Evolutionary conservation across 805 yeast genomes (phyloP).

Genomic region (Clavispora santaluciae): DNA sequence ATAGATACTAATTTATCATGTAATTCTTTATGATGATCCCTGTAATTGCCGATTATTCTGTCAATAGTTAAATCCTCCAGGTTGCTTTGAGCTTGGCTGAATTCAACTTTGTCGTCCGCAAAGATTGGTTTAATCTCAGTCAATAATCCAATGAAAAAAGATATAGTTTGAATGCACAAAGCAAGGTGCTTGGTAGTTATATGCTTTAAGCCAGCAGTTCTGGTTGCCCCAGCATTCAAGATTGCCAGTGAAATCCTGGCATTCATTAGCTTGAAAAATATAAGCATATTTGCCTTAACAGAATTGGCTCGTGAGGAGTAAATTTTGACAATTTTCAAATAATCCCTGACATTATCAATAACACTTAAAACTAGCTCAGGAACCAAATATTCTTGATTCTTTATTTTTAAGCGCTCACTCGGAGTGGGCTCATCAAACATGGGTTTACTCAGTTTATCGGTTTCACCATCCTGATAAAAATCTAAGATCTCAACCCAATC

Average conservation of each 20-base stretch:
- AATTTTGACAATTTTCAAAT: constrained; percentile 51
- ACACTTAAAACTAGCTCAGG: constrained; percentile 24
- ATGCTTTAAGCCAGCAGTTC: constrained; percentile 68
- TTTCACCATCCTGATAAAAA: constrained; percentile 13
- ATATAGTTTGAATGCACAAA: constrained; percentile 60
- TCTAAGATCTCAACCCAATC: constrained; percentile 25
- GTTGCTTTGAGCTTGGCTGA: constrained; percentile 1
- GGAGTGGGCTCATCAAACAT: not conserved
- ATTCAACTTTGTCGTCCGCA: constrained; percentile 1
- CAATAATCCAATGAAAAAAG: constrained; percentile 38
- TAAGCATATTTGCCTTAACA: constrained; percentile 45
- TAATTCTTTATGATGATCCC: constrained; percentile 61
- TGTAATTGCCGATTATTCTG: constrained; percentile 35
- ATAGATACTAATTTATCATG: constrained; percentile 61
- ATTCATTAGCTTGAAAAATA: constrained; percentile 43
- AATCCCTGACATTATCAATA: constrained; percentile 39
- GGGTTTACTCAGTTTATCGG: not conserved
- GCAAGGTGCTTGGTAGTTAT: constrained; percentile 71
- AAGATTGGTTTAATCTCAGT: constrained; percentile 22
- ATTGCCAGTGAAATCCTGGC: constrained; percentile 55
- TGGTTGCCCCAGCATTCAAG: constrained; percentile 70
- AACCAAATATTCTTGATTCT: constrained; percentile 22
- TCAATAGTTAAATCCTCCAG: constrained; percentile 26
- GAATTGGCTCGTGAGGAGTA: constrained; percentile 43
- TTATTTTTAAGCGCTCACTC: constrained; percentile 10